phyloP scores from a whole-genome alignment of 2,329 filamentous ascomycete genomes.

The Colletotrichum lini region DNA sequence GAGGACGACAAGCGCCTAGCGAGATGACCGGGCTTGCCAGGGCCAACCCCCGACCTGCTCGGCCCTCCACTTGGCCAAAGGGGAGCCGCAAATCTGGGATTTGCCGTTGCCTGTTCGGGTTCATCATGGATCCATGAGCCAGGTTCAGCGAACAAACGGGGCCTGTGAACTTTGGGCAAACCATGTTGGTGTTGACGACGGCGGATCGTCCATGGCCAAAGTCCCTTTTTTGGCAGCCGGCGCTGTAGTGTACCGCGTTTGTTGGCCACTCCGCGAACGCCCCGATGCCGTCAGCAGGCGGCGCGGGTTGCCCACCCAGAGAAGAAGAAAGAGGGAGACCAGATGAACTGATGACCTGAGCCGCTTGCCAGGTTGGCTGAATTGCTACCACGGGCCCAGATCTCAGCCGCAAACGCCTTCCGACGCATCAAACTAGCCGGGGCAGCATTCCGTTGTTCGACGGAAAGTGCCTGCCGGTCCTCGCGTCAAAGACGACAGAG shows the following conservation, averaged over 20 bases:
- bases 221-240: conserved; percentile 14
- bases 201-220: conserved; percentile 8
- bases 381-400: conserved; percentile 7
- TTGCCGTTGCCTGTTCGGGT: conserved; percentile 22
- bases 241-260: conserved; percentile 8
- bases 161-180: conserved; percentile 3
- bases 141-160: conserved; percentile 12
- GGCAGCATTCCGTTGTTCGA: conserved; percentile 22
- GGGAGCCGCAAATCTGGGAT: conserved; percentile 29
- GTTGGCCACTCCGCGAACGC: conserved; percentile 1
- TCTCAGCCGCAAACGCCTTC: conserved; percentile 41
- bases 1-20: conserved; percentile 41
- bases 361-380: conserved; percentile 16
- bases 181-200: conserved; percentile 15
- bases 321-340: conserved; percentile 2
- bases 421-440: conserved; percentile 24
- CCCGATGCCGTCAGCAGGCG: conserved; percentile 14
- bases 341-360: conserved; percentile 10
- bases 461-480: neutral
- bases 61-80: conserved; percentile 24
- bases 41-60: conserved; percentile 29
- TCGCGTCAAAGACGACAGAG: conserved; percentile 26
- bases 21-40: conserved; percentile 32
- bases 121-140: neutral
- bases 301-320: too few species aligned